phyloP scores from a whole-genome alignment of 2,329 filamentous ascomycete species.

The Calonectria henricotiae region DNA sequence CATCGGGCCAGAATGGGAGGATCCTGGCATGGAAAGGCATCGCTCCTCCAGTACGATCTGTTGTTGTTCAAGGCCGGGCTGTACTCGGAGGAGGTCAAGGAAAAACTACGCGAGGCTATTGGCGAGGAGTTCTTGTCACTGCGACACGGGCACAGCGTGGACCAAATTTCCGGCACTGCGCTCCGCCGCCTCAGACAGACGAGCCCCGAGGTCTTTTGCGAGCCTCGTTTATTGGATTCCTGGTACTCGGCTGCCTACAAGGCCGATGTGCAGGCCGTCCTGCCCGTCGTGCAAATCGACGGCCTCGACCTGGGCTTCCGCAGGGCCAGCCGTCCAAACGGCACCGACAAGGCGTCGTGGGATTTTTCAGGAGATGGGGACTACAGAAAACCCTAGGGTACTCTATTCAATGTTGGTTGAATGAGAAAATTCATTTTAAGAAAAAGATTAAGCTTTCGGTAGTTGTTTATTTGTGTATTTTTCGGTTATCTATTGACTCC shows the following conservation, averaged over 20 bases:
- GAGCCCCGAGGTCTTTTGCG: conserved; percentile 35
- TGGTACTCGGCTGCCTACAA: conserved; percentile 41
- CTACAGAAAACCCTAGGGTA: conserved; percentile 52
- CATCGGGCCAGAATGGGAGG: conserved; percentile 76
- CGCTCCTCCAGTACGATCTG: conserved; percentile 79
- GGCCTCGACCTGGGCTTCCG: conserved; percentile 63
- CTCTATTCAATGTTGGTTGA: neutral
- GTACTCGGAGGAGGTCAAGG: conserved; percentile 70
- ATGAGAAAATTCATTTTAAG: conserved; percentile 15
- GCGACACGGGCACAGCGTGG: conserved; percentile 75
- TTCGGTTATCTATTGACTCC: neutral
- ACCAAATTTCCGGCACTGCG: conserved; percentile 75
- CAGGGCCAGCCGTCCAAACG: conserved; percentile 68
- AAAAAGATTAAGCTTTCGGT: neutral
- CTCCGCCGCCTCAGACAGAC: conserved; percentile 61
- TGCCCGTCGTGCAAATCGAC: conserved; percentile 65
- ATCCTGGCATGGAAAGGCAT: conserved; percentile 77
- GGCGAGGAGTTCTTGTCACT: conserved; percentile 71
- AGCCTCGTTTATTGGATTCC: conserved; percentile 28
- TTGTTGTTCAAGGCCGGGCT: conserved; percentile 75
- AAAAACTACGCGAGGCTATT: conserved; percentile 65
- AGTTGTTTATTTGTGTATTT: neutral
- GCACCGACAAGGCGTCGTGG: conserved; percentile 72
- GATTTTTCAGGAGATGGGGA: conserved; percentile 68
- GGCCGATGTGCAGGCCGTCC: conserved; percentile 59